These are phyloP conservation scores for Eucalyptus fibrosa DNA, from an alignment of 345 rosid genomes.

Conservation along the genomic window DNA sequence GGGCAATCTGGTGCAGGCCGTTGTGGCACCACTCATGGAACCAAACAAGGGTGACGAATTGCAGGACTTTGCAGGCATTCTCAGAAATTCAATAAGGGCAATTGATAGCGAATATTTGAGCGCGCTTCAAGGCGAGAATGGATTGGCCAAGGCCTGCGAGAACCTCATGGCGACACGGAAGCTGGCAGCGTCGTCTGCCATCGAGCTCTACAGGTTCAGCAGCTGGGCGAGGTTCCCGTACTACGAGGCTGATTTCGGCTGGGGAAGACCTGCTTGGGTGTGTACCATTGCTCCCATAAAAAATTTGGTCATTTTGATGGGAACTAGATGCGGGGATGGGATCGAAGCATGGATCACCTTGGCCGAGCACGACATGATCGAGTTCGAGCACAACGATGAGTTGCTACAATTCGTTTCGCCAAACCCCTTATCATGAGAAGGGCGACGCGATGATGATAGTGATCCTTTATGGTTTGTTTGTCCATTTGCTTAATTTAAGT, in stretches of 20 bases:
- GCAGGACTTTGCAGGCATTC: background rate
- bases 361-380: background rate
- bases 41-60: background rate
- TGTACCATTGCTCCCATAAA: background rate
- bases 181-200: background rate
- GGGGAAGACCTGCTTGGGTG: background rate
- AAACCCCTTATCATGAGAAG: background rate
- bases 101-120: background rate
- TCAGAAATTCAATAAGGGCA: background rate
- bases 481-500: background rate
- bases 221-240: background rate
- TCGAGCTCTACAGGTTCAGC: background rate
- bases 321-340: background rate
- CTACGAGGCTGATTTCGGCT: background rate
- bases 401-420: background rate
- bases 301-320: background rate
- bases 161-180: background rate
- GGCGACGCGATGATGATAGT: background rate
- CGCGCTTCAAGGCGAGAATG: background rate
- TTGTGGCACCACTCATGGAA: background rate
- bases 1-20: conserved; percentile 3
- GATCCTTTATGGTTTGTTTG: background rate
- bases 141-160: background rate
- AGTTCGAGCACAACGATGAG: background rate
- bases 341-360: background rate